These are phyloP conservation scores for Fusarium sp. DNA, from an alignment of 2,329 filamentous ascomycete genomes.

Conservation along the genomic window DNA sequence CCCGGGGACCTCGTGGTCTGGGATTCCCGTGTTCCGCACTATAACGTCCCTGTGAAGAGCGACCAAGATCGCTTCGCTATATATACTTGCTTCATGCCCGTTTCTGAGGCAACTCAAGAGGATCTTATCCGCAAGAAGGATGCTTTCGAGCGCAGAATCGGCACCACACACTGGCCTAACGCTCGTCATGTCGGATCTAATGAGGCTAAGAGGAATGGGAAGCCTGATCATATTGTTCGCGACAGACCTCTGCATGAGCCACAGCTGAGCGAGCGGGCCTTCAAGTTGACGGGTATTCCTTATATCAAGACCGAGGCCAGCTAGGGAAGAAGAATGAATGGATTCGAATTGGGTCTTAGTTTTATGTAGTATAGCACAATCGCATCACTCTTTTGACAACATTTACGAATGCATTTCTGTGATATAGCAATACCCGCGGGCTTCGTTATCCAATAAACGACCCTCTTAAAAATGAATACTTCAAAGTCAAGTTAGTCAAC, in stretches of 20 bases:
- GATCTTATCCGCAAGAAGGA: conserved; percentile 56
- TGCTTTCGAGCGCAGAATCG: conserved; percentile 52
- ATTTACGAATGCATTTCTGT: too few species aligned
- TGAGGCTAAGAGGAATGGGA: conserved; percentile 35
- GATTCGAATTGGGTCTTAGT: background rate
- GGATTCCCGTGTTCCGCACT: conserved; percentile 58
- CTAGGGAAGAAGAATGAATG: background rate
- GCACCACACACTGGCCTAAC: conserved; percentile 59
- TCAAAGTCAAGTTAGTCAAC: background rate
- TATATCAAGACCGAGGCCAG: conserved; percentile 28
- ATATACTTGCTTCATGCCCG: conserved; percentile 47
- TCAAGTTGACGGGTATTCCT: conserved; percentile 43
- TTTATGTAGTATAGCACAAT: background rate
- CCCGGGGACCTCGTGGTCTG: conserved; percentile 58
- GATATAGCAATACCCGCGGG: too few species aligned
- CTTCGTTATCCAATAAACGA: too few species aligned
- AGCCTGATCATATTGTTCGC: conserved; percentile 35
- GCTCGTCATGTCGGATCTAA: conserved; percentile 39
- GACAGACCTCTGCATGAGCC: conserved; percentile 36
- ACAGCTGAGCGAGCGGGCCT: conserved; percentile 29
- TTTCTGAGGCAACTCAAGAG: conserved; percentile 44
- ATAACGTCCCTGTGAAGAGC: conserved; percentile 53
- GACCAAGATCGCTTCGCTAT: conserved; percentile 49
- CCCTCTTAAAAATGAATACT: too few species aligned
- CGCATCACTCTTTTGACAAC: background rate